Evolutionary conservation across 495 filamentous ascomycete genomes (phyloP).

Genomic region (Penicillium canariense): DNA sequence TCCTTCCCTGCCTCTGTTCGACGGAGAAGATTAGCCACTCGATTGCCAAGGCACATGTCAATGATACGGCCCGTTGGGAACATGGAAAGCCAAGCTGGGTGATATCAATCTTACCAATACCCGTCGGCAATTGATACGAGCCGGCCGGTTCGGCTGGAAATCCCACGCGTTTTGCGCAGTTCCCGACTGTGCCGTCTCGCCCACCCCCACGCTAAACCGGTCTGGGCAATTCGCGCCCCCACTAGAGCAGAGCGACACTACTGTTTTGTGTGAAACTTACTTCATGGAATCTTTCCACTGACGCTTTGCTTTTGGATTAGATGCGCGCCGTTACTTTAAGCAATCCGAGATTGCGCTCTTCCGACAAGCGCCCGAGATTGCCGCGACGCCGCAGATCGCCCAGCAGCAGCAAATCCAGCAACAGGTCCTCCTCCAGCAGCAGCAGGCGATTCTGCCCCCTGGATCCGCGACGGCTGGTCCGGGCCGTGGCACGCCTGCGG

Average conservation of each 20-base stretch:
- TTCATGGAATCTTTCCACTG: conserved; percentile 5
- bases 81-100: not conserved
- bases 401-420: conserved; percentile 47
- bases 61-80: not conserved
- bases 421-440: conserved; percentile 37
- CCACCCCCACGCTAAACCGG: conserved; percentile 40
- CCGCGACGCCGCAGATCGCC: conserved; percentile 44
- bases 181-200: conserved; percentile 14
- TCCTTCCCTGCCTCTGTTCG: not conserved
- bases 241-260: conserved; percentile 14
- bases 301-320: conserved; percentile 39
- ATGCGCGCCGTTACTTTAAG: conserved; percentile 97
- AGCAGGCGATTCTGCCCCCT: conserved; percentile 39
- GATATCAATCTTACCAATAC: conserved; percentile 29
- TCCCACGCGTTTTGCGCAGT: conserved; percentile 8
- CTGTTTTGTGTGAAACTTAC: conserved; percentile 1
- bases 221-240: conserved; percentile 29
- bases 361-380: conserved; percentile 79
- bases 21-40: not conserved
- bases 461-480: conserved; percentile 44
- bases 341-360: conserved; percentile 98
- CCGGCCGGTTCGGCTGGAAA: conserved; percentile 21
- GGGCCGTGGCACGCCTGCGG: conserved; percentile 24
- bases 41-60: not conserved
- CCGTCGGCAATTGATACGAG: conserved; percentile 41